Percentiles rank a stretch among this genome's conserved stretches.
These are phyloP conservation scores for Plasmodium blacklocki DNA, from an alignment of 169 alveolate species.

Conservation along the genomic window DNA sequence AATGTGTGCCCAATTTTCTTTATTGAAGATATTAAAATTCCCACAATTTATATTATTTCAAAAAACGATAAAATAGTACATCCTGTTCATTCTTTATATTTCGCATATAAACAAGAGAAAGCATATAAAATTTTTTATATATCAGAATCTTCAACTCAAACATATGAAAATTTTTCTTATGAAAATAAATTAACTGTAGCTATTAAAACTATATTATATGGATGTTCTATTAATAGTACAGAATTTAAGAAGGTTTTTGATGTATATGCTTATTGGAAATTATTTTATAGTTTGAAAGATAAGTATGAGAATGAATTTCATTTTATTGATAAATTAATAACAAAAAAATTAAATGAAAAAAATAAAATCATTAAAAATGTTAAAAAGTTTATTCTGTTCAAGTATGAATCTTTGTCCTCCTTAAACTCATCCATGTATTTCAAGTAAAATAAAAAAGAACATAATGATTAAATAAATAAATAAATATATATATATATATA, in stretches of 20 bases:
- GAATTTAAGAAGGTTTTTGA: constrained; percentile 9
- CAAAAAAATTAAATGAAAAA: constrained; percentile 27
- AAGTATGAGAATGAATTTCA: constrained; percentile 42
- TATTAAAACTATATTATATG: constrained; percentile 28
- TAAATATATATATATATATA: neutral
- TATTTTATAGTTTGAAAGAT: constrained; percentile 33
- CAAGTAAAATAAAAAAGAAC: constrained; percentile 26
- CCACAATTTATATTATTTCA: constrained; percentile 56
- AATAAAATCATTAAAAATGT: constrained; percentile 42
- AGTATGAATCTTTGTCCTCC: constrained; percentile 32
- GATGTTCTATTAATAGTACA: constrained; percentile 3
- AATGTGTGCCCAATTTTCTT: constrained; percentile 69
- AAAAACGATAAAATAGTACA: constrained; percentile 54
- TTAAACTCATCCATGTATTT: constrained; percentile 36
- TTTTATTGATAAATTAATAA: constrained; percentile 41
- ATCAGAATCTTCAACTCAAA: constrained; percentile 49
- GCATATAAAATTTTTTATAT: constrained; percentile 38
- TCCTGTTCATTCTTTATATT: constrained; percentile 65
- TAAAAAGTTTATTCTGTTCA: constrained; percentile 27
- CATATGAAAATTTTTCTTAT: constrained; percentile 38
- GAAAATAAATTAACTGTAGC: constrained; percentile 64
- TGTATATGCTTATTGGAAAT: constrained; percentile 15
- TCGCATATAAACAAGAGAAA: constrained; percentile 57
- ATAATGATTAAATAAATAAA: neutral
- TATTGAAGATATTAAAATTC: constrained; percentile 59